These are phyloP conservation scores for Saturnispora dispora DNA, from an alignment of 805 yeast genomes.

Conservation along the genomic window DNA sequence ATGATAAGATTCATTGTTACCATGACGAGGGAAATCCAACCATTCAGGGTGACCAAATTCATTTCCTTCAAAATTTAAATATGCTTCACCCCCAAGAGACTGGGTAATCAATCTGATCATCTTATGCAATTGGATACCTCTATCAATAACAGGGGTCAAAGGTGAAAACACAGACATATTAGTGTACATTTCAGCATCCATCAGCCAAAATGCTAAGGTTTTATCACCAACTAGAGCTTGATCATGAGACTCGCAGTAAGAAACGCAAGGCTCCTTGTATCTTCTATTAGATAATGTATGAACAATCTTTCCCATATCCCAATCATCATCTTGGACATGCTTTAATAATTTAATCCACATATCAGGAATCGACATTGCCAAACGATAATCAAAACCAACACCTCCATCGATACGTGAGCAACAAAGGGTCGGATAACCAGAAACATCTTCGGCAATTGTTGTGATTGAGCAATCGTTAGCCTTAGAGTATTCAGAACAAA, in stretches of 20 bases:
- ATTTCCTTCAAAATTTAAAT: constrained; percentile 92
- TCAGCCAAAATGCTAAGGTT: constrained; percentile 93
- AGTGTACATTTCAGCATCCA: constrained; percentile 98
- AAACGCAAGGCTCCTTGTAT: constrained; percentile 78
- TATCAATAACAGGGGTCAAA: constrained; percentile 67
- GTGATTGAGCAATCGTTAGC: constrained; percentile 31
- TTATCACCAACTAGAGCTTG: constrained; percentile 98
- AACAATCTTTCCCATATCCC: constrained; percentile 80
- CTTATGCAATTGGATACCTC: constrained; percentile 88
- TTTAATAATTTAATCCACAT: constrained; percentile 97
- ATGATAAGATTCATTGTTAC: constrained; percentile 81
- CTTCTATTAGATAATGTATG: constrained; percentile 83
- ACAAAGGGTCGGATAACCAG: constrained; percentile 95
- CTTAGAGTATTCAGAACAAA: constrained; percentile 47
- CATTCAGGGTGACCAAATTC: constrained; percentile 99
- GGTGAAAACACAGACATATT: constrained; percentile 76
- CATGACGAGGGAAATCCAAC: constrained; percentile 93
- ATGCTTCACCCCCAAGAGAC: constrained; percentile 94
- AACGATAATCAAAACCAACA: constrained; percentile 84
- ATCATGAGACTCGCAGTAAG: constrained; percentile 92
- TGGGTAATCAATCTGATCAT: constrained; percentile 83
- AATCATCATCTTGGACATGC: constrained; percentile 75
- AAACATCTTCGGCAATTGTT: constrained; percentile 92
- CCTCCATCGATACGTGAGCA: constrained; percentile 70
- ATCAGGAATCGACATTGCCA: constrained; percentile 97